Evolutionary conservation across 495 filamentous ascomycete species (phyloP), one percentile per base, ranked within the genome.

Genomic region (Hypoxylon lenormandii): DNA sequence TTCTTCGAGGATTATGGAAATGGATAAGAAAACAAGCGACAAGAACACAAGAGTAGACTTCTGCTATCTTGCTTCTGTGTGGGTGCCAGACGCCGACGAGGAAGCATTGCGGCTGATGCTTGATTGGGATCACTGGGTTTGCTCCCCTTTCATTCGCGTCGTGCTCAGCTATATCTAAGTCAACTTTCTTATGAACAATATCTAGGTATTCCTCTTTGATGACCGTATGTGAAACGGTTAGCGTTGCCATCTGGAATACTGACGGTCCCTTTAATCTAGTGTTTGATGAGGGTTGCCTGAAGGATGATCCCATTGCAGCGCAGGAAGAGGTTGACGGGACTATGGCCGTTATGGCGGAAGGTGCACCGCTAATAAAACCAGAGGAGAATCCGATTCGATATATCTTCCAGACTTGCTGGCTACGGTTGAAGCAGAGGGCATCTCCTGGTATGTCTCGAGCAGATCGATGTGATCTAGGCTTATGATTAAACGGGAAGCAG

Each of bases 121-220:
- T 23, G 53, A 65, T 51, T 57, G 43, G 43, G 30, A 28, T 26
- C 30, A 65, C 15, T 57, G 61, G 61, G 61, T 65, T 50, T 21
- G 51, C 54, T 54, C 16, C 18, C 19, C 30, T 16, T n/a, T 16
- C 16, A 6, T 18, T 5, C 40, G 4, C 5, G 40, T 43, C n/a
- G 15, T 15, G 11, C 3, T 38, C 36, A 2, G 8, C 11, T 38
- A 12, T 8, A 38, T 5, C 13, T 2, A 12, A 38, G 10, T 38
- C 36, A 5, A 3, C 4, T 51, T 30, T 51, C 23, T 51, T 30
- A 2, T 51, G 48, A 13, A 53, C 1, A 15, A 28, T 11, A 12
- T 21, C 7, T 19, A 59, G 55, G 43, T 38, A 26, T 59, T 59
- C 22, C 11, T 33, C 1, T 59, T 59, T 40, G 55, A 59, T 49